These are phyloP conservation scores for Naganishia friedmannii DNA, from an alignment of 768 basidiomycete genomes.

Conservation along the genomic window DNA sequence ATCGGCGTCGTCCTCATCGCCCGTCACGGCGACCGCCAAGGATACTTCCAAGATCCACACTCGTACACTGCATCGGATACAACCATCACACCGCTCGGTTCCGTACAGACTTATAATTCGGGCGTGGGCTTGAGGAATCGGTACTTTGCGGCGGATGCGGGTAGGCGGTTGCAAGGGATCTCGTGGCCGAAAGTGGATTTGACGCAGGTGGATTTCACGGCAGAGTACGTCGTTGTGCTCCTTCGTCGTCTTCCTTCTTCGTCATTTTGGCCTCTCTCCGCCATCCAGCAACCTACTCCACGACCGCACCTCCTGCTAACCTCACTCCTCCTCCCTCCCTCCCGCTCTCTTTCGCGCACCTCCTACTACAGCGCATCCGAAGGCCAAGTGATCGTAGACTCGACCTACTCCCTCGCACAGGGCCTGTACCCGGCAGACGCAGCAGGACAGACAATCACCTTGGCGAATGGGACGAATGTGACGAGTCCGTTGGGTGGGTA, in stretches of 20 bases:
- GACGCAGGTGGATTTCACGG: slow-evolving; percentile 30
- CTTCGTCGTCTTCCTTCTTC: no score
- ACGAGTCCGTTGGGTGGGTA: slow-evolving; percentile 65
- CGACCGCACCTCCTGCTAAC: no score
- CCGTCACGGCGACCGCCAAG: slow-evolving; percentile 32
- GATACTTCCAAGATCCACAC: slow-evolving; percentile 28
- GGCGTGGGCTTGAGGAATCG: slow-evolving; percentile 30
- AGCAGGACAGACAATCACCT: slow-evolving; percentile 56
- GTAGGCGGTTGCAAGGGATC: slow-evolving; percentile 24
- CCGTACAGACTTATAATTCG: slow-evolving; percentile 39
- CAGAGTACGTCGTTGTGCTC: slow-evolving; percentile 37
- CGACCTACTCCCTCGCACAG: slow-evolving; percentile 66
- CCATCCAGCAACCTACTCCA: no score
- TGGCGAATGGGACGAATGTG: slow-evolving; percentile 67
- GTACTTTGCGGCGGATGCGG: slow-evolving; percentile 28
- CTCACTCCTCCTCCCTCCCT: no score
- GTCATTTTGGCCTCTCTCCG: no score
- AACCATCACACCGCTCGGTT: slow-evolving; percentile 36
- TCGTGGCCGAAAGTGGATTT: slow-evolving; percentile 31
- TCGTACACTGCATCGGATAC: slow-evolving; percentile 31
- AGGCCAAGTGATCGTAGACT: slow-evolving; percentile 65
- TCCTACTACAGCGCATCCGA: slow-evolving; percentile 51
- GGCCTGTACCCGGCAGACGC: slow-evolving; percentile 36
- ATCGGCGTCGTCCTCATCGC: slow-evolving; percentile 22
- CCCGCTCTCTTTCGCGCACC: no score